A percentile compares a stretch with the other conserved stretches of the same genome.
Evolutionary conservation across 495 filamentous ascomycete species (phyloP).

Genomic region (Chaetomium tenue): DNA sequence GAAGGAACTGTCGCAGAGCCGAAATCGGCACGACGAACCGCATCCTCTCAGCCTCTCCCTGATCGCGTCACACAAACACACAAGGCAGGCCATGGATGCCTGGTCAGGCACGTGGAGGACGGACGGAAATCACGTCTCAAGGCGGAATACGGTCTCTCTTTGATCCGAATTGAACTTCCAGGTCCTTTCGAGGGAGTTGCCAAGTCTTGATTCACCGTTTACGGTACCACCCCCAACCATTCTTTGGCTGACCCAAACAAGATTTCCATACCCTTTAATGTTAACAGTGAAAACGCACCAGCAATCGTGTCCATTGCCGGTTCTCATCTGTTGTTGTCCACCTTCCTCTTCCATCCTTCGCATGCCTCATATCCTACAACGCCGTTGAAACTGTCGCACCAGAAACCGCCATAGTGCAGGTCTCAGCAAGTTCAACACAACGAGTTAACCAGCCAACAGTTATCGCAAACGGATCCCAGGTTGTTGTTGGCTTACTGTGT

Average conservation of each 20-base stretch:
- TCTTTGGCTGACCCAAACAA: conserved; percentile 8
- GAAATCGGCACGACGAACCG: background rate
- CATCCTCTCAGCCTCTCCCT: too few relatives aligned
- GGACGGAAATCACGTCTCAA: too few relatives aligned
- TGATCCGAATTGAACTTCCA: too few relatives aligned
- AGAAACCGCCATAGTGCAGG: background rate
- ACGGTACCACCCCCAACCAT: background rate
- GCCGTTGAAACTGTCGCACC: conserved; percentile 3
- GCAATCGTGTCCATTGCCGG: background rate
- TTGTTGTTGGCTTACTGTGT: background rate
- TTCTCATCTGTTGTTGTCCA: conserved; percentile 8
- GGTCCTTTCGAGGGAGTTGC: background rate
- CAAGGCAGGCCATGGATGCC: too few relatives aligned
- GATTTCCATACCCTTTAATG: too few relatives aligned
- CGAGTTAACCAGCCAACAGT: too few relatives aligned
- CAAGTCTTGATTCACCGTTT: background rate
- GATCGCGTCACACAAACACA: too few relatives aligned
- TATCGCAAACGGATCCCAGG: background rate
- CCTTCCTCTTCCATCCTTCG: conserved; percentile 15
- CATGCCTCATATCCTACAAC: background rate
- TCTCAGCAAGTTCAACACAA: background rate
- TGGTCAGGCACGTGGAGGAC: too few relatives aligned
- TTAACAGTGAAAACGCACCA: background rate
- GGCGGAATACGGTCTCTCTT: too few relatives aligned
- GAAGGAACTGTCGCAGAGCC: background rate